Conservation (phyloP, 78 protist genomes). For the Creolimax fragrantissima region DNA sequence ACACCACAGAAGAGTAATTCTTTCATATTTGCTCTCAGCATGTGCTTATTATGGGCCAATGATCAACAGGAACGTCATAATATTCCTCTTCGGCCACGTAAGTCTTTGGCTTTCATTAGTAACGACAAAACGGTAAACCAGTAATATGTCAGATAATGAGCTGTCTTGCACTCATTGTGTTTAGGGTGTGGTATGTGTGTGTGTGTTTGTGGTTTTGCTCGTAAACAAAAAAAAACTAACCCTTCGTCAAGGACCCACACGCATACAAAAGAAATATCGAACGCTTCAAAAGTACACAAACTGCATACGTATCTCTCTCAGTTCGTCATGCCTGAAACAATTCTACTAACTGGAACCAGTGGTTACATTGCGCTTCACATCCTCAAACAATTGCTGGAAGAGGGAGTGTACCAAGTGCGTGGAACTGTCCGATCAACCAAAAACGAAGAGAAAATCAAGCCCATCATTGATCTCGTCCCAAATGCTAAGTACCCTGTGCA, state of each 20-base stretch:
- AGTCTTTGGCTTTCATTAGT: too few relatives aligned
- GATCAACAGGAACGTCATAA: neutral
- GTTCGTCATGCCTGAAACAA: neutral
- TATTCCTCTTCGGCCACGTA: neutral
- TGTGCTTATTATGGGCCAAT: neutral
- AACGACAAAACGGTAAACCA: neutral
- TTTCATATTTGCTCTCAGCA: neutral
- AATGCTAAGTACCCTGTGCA: slow-evolving; percentile 23
- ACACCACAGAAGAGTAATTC: neutral
- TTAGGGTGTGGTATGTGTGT: neutral
- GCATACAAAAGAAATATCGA: neutral
- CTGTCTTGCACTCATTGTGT: neutral
- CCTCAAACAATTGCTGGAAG: neutral
- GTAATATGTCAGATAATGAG: neutral
- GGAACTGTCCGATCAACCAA: slow-evolving; percentile 15
- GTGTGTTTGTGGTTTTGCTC: neutral
- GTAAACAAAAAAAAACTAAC: neutral
- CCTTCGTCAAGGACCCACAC: neutral
- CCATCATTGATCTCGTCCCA: slow-evolving; percentile 7
- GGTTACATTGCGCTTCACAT: neutral
- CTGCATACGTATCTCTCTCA: neutral
- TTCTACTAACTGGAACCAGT: neutral
- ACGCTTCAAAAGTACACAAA: neutral
- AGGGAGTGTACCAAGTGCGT: neutral
- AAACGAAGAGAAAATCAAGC: neutral